Base-by-base conservation (phyloP, 768 basidiomycete species). In the Antrodiella citrinella region DNA sequence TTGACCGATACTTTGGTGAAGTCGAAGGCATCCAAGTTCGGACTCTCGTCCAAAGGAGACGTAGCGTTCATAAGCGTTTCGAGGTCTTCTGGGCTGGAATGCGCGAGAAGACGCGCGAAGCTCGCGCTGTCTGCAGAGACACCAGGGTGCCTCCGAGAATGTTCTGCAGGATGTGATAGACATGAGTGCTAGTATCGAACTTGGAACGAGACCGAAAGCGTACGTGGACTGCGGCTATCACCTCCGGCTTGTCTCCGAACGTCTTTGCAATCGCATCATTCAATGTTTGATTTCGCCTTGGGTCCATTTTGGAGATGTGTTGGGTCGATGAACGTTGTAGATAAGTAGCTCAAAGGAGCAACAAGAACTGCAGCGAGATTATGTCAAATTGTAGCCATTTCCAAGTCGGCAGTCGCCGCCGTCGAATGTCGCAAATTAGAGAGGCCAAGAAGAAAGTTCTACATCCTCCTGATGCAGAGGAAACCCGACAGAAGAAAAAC, bases 1-100 rank as follows among this genome's bases (percentile, higher is more conserved):
- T 54, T 55, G 20, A 68, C 52, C 3, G 48, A 47, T 0, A 54
- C 46, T 2, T 40, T 44, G 4, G 46, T 21, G 39, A 49, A 58
- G 30, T 58, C 51, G 44, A 58, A 56, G 2, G 20, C 49, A 4
- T 43, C 47, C 11, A 56, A 26, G 49, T 58, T 38, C 3, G 26
- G 15, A 4, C 41, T 22, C 4, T 43, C 24, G 4, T 49, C 26
- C 25, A 43, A 24, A 12, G 21, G 25, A 18, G 39, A 13, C n/a
- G 56, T n/a, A 2, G 52, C 47, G 12, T 40, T n/a, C 22, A 58
- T 11, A 7, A 55, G 47, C 3, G 30, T 30, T 9, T 51, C 50
- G 18, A 59, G 7, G 3, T 20, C 41, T 7, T 26, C 40, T 4
- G 53, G 55, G 46, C 51, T 47, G 18, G 44, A 22, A 22, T n/a